Conservation (phyloP, 1,139 yeast genomes). For the Kodamaea sp. region DNA sequence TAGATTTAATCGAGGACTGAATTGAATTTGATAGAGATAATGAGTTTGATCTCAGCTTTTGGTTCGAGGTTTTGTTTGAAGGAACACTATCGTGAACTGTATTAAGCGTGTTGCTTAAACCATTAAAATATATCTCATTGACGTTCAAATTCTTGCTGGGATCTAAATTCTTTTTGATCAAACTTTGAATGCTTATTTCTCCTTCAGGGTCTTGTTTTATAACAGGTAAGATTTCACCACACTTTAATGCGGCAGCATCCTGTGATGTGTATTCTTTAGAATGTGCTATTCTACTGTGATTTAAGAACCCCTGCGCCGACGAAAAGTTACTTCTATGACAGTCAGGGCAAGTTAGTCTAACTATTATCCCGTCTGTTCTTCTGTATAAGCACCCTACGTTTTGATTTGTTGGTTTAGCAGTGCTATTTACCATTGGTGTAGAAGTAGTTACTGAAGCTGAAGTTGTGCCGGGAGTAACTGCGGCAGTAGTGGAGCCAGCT, state of each 20-base stretch:
- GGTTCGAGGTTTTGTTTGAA: slow-evolving; percentile 1
- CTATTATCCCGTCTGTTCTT: slow-evolving; percentile 69
- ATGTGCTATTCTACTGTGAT: slow-evolving; percentile 74
- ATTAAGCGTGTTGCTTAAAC: slow-evolving; percentile 23
- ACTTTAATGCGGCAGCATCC: slow-evolving; percentile 68
- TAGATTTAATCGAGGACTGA: slow-evolving; percentile 1
- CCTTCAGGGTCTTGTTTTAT: slow-evolving; percentile 62
- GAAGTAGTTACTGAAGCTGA: background rate
- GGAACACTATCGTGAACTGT: slow-evolving; percentile 15
- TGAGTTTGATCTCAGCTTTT: slow-evolving; percentile 6
- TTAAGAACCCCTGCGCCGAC: slow-evolving; percentile 76
- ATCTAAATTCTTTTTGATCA: slow-evolving; percentile 40
- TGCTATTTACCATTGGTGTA: slow-evolving; percentile 1
- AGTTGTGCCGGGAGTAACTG: slow-evolving; percentile 8
- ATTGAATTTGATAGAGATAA: slow-evolving; percentile 1
- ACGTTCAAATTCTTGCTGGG: slow-evolving; percentile 40
- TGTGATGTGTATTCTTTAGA: slow-evolving; percentile 68
- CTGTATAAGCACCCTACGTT: slow-evolving; percentile 60
- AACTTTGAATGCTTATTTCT: slow-evolving; percentile 38
- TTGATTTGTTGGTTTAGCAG: slow-evolving; percentile 14
- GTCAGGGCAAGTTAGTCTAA: slow-evolving; percentile 62
- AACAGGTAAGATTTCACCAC: slow-evolving; percentile 59
- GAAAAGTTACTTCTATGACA: slow-evolving; percentile 70
- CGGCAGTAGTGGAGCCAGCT: slow-evolving; percentile 4
- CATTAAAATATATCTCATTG: slow-evolving; percentile 38